Conservation (phyloP, 2,329 filamentous ascomycete species). For the Sarocladium kiliense region DNA sequence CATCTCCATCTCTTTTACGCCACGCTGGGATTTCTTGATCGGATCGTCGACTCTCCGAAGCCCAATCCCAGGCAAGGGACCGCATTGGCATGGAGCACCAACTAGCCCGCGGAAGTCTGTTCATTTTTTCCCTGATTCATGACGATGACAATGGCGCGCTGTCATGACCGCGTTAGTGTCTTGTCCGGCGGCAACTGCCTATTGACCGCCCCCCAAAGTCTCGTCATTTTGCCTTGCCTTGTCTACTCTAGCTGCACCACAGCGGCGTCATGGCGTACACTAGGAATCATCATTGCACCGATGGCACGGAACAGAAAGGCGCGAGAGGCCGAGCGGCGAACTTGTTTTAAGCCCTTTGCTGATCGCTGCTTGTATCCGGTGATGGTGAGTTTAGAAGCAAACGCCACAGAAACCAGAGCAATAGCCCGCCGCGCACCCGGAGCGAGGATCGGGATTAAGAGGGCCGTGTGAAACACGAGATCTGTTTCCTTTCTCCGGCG, state of each 20-base stretch:
- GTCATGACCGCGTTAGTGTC: not conserved
- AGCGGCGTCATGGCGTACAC: not conserved
- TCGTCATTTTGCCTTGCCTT: too few species aligned
- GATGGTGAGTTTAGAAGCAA: not conserved
- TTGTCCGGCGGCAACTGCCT: too few species aligned
- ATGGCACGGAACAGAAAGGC: not conserved
- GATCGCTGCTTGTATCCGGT: not conserved
- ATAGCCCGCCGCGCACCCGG: too few species aligned
- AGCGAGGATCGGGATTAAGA: too few species aligned
- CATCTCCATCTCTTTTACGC: not conserved
- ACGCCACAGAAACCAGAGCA: not conserved
- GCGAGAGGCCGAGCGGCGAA: too few species aligned
- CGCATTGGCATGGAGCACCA: too few species aligned
- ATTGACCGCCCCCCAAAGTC: too few species aligned
- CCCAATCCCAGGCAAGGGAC: not conserved
- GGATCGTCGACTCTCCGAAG: conserved; percentile 1
- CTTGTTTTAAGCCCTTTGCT: too few species aligned
- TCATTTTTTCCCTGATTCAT: conserved; percentile 1
- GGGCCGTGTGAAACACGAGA: conserved; percentile 5
- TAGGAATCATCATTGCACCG: not conserved
- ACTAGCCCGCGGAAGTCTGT: too few species aligned
- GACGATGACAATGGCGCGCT: not conserved
- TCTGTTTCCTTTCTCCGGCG: not conserved
- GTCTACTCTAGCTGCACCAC: too few species aligned
- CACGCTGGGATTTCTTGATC: not conserved